Base-by-base conservation (phyloP, 1,139 yeast genomes). In the Kluyveromyces sp. region DNA sequence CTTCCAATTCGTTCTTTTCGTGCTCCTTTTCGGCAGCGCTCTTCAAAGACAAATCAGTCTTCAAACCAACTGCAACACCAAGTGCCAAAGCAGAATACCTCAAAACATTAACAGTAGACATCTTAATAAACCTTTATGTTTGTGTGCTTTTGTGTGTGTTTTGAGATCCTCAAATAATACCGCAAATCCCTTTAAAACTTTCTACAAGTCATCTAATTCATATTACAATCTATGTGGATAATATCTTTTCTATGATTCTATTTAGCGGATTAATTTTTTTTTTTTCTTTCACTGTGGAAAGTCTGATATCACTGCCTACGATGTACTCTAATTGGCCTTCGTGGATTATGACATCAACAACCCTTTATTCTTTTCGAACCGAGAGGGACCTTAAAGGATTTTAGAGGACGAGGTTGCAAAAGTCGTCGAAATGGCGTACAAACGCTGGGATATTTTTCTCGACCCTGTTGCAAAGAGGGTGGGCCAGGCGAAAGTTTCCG, bases 31-130 rank as follows among this genome's bases (percentile, higher is more conserved):
- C 72, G 52, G 83, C 89, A 48, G 74, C 73, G 34, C 77, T 64
- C 60, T 82, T 81, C 61, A 89, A 76, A 48, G 77, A 70, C 63
- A 77, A 73, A 72, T 94, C 85, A 75, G 88, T 96, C 69, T 78
- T 76, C 58, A 90, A 87, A 58, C 98, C 98, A 72, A 87, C 88
- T 52, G 79, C 76, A 53, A 90, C 73, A 70, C 98, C 98, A 59
- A 89, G 79, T 51, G 89, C 95, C 58, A 92, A 78, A 50, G 94
- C 84, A 59, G 95, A 75, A 82, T 94, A 92, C 81, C 97, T 88
- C 66, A 89, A 79, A 63, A 87, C 78, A 66, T 74, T 74, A 46
- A 70, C 75, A 65, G 74, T 70, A 49, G 75, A 71, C 77, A 73
- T 73, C 3, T n/a, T 74, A 65, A 74, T 70, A 49, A 74, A 71